These are phyloP conservation scores for Candida sanyaensis DNA, from an alignment of 1,139 yeast genomes.

Conservation along the genomic window DNA sequence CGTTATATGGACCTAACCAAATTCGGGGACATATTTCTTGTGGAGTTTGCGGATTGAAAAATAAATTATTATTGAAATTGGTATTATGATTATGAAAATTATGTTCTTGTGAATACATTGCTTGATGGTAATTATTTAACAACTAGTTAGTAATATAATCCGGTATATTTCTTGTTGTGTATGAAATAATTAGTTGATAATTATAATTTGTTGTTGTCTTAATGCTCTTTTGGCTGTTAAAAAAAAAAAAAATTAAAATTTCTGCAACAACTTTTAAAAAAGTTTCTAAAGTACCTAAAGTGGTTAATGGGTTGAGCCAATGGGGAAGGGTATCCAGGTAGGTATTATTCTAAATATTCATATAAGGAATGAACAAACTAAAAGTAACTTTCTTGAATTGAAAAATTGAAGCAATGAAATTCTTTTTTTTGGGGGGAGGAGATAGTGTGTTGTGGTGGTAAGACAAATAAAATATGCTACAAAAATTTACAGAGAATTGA, in stretches of 20 bases:
- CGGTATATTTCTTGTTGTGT: neutral
- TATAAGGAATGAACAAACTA: neutral
- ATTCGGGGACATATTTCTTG: slow-evolving; percentile 34
- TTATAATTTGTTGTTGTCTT: neutral
- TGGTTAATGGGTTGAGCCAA: slow-evolving; percentile 5
- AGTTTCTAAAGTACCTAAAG: neutral
- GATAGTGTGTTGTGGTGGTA: neutral
- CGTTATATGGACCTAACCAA: slow-evolving; percentile 30
- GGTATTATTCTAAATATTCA: neutral
- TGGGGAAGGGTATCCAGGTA: neutral
- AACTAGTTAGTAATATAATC: too few species aligned
- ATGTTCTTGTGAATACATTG: slow-evolving; percentile 5
- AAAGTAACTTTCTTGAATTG: too few species aligned
- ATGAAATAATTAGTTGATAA: slow-evolving; percentile 2
- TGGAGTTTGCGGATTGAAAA: slow-evolving; percentile 17
- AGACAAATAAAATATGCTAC: neutral
- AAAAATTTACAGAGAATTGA: neutral
- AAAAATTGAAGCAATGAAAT: too few species aligned
- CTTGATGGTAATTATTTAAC: neutral
- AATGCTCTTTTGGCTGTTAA: slow-evolving; percentile 3
- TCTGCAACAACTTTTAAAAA: slow-evolving; percentile 1
- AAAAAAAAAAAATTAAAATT: neutral
- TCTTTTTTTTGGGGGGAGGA: neutral
- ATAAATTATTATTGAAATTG: slow-evolving; percentile 12
- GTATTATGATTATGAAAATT: slow-evolving; percentile 10